Conservation (phyloP, 108 stramenopile genomes). For the Schizochytrium sp. region DNA sequence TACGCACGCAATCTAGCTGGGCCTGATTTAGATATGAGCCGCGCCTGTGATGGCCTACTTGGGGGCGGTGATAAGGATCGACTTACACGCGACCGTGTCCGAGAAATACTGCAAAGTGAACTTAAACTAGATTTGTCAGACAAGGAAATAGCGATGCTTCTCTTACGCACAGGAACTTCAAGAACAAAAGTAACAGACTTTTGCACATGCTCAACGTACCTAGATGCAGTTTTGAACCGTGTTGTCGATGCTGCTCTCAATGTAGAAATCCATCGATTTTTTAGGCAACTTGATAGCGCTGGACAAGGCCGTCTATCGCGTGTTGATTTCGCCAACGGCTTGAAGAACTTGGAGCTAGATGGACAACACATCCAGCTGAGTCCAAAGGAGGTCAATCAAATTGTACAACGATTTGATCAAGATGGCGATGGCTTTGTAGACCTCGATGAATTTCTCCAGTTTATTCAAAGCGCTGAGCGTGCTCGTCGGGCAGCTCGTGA, state of each 20-base stretch:
- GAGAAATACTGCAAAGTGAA: not conserved
- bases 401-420: slow-evolving; percentile 30
- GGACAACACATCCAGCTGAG: slow-evolving; percentile 39
- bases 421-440: slow-evolving; percentile 54
- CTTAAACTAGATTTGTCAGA: not conserved
- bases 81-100: not conserved
- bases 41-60: slow-evolving; percentile 21
- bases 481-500: slow-evolving; percentile 14
- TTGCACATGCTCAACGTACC: slow-evolving; percentile 40
- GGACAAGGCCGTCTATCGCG: slow-evolving; percentile 38
- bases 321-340: not conserved
- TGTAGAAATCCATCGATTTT: slow-evolving; percentile 6
- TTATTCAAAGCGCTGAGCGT: slow-evolving; percentile 22
- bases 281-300: slow-evolving; percentile 6
- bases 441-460: slow-evolving; percentile 22
- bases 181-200: slow-evolving; percentile 33
- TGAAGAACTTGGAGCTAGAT: not conserved
- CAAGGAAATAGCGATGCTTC: slow-evolving; percentile 27
- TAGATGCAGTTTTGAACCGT: slow-evolving; percentile 39
- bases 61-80: slow-evolving; percentile 41
- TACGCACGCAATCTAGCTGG: slow-evolving; percentile 28
- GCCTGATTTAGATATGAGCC: not conserved
- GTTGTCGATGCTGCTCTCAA: slow-evolving; percentile 50
- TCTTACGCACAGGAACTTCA: not conserved
- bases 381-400: slow-evolving; percentile 13